Conservation (phyloP, 2,329 filamentous ascomycete species). For the Zasmidium angulare region DNA sequence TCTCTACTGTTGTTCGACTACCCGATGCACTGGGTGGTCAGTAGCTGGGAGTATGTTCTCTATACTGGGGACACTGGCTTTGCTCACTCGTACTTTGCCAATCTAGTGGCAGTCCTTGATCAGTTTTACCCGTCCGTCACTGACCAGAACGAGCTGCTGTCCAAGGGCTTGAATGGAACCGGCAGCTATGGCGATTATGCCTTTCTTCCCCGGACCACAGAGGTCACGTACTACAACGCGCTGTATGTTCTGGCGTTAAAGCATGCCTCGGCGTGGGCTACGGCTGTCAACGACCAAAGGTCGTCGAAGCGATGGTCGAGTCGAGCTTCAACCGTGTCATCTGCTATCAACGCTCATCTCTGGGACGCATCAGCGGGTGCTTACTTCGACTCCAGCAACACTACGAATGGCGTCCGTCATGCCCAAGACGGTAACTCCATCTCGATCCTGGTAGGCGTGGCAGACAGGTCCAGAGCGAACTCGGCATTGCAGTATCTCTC, state of each 20-base stretch:
- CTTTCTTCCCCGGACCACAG: not conserved
- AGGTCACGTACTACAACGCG: slow-evolving; percentile 1
- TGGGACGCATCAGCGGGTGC: not conserved
- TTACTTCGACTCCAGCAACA: not conserved
- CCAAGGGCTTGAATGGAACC: not conserved
- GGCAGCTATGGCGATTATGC: not conserved
- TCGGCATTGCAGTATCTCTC: not conserved
- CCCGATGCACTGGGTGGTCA: not conserved
- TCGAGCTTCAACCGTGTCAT: not conserved
- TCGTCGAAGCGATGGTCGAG: not conserved
- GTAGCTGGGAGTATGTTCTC: not conserved
- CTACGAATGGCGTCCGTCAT: not conserved
- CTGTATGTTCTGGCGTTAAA: not conserved
- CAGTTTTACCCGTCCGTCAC: not conserved
- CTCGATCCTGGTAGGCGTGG: not conserved
- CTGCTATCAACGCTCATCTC: not conserved
- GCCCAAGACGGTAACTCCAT: not conserved
- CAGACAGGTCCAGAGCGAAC: not conserved
- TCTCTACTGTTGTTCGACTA: not conserved
- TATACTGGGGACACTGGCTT: not conserved
- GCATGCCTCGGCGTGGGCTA: not conserved
- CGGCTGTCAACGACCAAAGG: not conserved
- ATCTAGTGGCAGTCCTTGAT: not conserved
- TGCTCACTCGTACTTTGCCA: not conserved
- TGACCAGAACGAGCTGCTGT: not conserved